Evolutionary conservation across 495 filamentous ascomycete genomes (phyloP).

Genomic region (Hypoxylon cercidicola): DNA sequence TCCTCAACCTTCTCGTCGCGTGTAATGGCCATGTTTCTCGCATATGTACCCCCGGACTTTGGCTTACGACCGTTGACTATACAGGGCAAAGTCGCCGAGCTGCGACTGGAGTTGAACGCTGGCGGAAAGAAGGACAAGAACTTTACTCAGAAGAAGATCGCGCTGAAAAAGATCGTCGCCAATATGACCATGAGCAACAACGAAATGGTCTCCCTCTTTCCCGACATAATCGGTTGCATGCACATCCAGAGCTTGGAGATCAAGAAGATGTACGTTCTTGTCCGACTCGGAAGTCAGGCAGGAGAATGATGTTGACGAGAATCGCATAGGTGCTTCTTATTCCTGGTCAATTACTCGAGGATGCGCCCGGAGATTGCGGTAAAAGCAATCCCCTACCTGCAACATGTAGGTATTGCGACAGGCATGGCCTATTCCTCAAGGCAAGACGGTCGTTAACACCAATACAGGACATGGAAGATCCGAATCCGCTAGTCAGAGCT

Average conservation of each 20-base stretch:
- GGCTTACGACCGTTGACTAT: constrained; percentile 53
- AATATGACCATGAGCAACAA: constrained; percentile 99
- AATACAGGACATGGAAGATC: constrained; percentile 88
- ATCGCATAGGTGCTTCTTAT: constrained; percentile 87
- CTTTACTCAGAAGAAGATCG: constrained; percentile 95
- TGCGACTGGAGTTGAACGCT: constrained; percentile 92
- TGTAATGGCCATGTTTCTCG: constrained; percentile 61
- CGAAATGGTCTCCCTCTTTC: constrained; percentile 97
- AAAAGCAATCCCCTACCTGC: constrained; percentile 88
- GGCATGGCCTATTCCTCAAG: neutral
- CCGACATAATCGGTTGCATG: constrained; percentile 96
- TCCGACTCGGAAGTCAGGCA: neutral
- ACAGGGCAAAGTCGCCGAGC: constrained; percentile 99
- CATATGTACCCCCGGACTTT: constrained; percentile 55
- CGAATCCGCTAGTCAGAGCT: constrained; percentile 91
- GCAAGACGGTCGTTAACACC: constrained; percentile 24
- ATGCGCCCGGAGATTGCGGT: constrained; percentile 94
- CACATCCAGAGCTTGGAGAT: constrained; percentile 92
- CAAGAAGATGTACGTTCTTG: constrained; percentile 90
- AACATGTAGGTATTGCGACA: constrained; percentile 68
- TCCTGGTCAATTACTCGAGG: constrained; percentile 94
- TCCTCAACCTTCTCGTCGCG: constrained; percentile 27
- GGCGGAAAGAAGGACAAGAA: constrained; percentile 99
- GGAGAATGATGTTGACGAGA: constrained; percentile 43
- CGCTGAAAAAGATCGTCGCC: constrained; percentile 98